Conservation (phyloP, 2,329 filamentous ascomycete species). For the Tolypocladium endophyticum region DNA sequence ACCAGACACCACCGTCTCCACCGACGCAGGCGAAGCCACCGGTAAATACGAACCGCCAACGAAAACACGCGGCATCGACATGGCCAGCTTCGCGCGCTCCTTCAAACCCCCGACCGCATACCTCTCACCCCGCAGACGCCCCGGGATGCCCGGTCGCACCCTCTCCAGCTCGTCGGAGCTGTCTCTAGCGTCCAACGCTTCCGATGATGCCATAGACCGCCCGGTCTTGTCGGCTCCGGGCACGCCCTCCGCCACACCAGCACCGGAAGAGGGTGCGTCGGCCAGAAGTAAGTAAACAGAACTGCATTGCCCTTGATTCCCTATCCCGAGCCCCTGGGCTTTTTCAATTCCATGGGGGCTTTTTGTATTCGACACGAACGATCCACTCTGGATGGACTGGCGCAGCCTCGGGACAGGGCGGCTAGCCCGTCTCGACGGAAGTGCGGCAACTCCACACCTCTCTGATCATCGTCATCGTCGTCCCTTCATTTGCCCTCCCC, state of each 20-base stretch:
- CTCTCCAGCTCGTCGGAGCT: conserved; percentile 37
- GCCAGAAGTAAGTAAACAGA: conserved; percentile 7
- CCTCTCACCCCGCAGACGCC: conserved; percentile 31
- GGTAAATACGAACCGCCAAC: background rate
- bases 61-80: conserved; percentile 10
- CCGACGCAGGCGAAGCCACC: background rate
- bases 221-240: conserved; percentile 14
- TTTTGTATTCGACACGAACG: background rate
- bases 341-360: background rate
- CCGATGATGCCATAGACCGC: conserved; percentile 19
- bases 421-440: background rate
- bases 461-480: background rate
- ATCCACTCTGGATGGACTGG: background rate
- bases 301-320: conserved; percentile 4
- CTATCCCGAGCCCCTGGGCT: background rate
- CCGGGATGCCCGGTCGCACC: conserved; percentile 30
- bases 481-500: background rate
- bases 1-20: background rate
- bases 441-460: background rate
- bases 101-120: conserved; percentile 35
- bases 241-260: conserved; percentile 13
- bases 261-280: background rate
- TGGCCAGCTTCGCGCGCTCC: conserved; percentile 39
- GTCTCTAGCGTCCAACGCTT: conserved; percentile 21
- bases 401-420: background rate